Percentiles rank a stretch among this genome's conserved stretches.
Evolutionary conservation across 1,284 basidiomycete genomes (phyloP).

Genomic region (Cryptococcus jaspeensis): DNA sequence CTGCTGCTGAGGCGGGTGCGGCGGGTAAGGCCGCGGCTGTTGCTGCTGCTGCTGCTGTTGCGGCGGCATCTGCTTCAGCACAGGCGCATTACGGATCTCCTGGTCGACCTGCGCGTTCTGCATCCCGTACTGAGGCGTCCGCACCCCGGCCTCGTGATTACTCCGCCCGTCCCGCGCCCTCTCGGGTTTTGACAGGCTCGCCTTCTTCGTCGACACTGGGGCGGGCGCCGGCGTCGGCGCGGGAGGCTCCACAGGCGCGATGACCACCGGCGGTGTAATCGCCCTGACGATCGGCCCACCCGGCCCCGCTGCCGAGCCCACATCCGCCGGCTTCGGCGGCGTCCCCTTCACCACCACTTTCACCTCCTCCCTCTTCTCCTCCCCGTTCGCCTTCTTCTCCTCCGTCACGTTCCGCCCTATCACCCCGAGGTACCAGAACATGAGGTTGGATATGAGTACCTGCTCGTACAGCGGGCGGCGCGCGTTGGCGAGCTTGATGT

Average conservation of each 20-base stretch:
- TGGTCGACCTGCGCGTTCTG: conserved; percentile 89
- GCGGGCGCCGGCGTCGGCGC: conserved; percentile 5
- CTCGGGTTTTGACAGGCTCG: conserved; percentile 46
- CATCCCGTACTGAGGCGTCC: conserved; percentile 86
- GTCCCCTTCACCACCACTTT: conserved; percentile 46
- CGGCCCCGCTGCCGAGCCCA: conserved; percentile 50
- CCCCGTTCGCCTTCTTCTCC: conserved; percentile 54
- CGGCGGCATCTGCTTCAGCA: conserved; percentile 15
- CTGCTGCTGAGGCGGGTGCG: conserved; percentile 6
- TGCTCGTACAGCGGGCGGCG: conserved; percentile 95
- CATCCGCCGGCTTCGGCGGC: conserved; percentile 39
- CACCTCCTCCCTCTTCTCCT: conserved; percentile 45
- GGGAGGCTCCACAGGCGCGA: conserved; percentile 8
- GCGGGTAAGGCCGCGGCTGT: conserved; percentile 4
- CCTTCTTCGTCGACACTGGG: conserved; percentile 25
- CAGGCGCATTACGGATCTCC: conserved; percentile 53
- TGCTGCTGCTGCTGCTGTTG: conserved; percentile 15
- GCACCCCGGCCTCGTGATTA: conserved; percentile 81
- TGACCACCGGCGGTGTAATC: neutral
- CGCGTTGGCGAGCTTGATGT: conserved; percentile 98
- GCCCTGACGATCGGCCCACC: conserved; percentile 42
- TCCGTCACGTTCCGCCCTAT: conserved; percentile 71
- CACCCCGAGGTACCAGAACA: conserved; percentile 99
- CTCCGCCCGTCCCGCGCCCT: conserved; percentile 53
- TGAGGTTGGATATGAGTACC: conserved; percentile 96